A percentile compares a stretch with the other conserved stretches of the same genome.
phyloP scores from a whole-genome alignment of 2,329 filamentous ascomycete genomes.

The Microascus cirrosus region DNA sequence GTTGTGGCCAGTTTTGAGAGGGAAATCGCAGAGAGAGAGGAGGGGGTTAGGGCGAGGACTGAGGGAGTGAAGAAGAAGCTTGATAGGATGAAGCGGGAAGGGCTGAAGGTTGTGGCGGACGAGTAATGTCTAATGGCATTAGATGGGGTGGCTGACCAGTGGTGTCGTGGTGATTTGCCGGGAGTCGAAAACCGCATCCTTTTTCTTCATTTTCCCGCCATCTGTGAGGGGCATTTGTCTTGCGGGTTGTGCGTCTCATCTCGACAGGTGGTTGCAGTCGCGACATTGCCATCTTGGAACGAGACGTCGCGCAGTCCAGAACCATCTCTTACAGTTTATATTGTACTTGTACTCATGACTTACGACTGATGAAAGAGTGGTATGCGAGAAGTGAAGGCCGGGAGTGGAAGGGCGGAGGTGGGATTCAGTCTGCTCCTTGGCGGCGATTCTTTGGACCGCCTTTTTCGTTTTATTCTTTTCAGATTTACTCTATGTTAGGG shows the following conservation, averaged over 20 bases:
- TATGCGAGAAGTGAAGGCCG: not conserved
- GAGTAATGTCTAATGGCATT: not conserved
- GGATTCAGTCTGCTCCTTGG: not conserved
- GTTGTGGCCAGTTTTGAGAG: constrained; percentile 39
- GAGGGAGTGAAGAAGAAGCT: constrained; percentile 45
- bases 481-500: not conserved
- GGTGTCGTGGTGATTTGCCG: not conserved
- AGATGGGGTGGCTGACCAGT: not conserved
- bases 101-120: constrained; percentile 42
- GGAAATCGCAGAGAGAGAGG: constrained; percentile 43
- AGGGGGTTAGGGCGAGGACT: constrained; percentile 38
- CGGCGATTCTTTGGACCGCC: not conserved
- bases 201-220: not conserved
- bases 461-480: not conserved
- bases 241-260: not conserved
- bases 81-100: constrained; percentile 42
- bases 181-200: not conserved
- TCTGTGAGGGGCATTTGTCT: not conserved
- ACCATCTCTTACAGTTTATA: not conserved
- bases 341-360: not conserved
- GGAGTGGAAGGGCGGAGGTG: not conserved
- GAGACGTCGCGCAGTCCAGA: no score
- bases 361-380: not conserved
- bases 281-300: not conserved
- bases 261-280: not conserved